Conservation (phyloP, 179 eudicot species). For the Camellia oleifera region DNA sequence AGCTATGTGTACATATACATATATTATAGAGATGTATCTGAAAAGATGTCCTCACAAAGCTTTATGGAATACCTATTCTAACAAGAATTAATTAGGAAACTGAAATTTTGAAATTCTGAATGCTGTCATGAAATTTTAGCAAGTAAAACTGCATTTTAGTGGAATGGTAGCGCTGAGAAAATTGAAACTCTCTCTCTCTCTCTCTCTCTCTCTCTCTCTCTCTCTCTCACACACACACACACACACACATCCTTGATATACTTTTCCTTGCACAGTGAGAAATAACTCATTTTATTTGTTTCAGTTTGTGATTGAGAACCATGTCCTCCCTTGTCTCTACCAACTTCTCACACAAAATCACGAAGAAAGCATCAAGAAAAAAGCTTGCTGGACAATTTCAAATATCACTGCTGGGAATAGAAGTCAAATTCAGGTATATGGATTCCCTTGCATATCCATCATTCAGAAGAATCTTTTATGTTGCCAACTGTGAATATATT, state of each 20-base stretch:
- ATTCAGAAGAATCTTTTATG: background rate
- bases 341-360: slow-evolving; percentile 58
- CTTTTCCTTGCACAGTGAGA: background rate
- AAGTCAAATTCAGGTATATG: slow-evolving; percentile 58
- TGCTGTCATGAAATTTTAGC: background rate
- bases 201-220: background rate
- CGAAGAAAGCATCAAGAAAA: slow-evolving; percentile 74
- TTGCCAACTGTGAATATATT: background rate
- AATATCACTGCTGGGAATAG: slow-evolving; percentile 77
- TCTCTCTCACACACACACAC: background rate
- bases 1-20: background rate
- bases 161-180: background rate
- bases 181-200: background rate
- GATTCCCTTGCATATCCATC: background rate
- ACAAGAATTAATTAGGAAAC: background rate
- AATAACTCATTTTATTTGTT: slow-evolving; percentile 5
- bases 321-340: slow-evolving; percentile 57
- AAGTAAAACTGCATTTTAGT: background rate
- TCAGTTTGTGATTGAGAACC: slow-evolving; percentile 62
- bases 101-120: background rate
- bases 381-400: slow-evolving; percentile 86
- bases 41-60: background rate
- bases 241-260: background rate
- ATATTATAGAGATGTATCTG: background rate
- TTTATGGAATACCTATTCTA: background rate